Base-by-base conservation (phyloP, 2,329 filamentous ascomycete genomes). In the Alternaria postmessia region DNA sequence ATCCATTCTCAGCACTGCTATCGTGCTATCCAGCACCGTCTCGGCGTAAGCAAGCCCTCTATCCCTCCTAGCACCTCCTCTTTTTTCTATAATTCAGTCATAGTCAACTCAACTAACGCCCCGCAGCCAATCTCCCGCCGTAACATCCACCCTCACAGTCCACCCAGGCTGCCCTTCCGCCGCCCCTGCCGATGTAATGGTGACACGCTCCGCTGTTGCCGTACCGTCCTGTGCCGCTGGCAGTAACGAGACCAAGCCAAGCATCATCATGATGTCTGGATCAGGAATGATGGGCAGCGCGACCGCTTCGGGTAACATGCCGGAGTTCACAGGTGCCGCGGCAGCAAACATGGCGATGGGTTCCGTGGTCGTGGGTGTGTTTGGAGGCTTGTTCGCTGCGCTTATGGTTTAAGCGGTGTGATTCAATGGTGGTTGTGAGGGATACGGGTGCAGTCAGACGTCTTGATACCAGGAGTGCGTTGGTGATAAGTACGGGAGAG, bases 191-290 rank as follows among this genome's bases (percentile, higher is more conserved):
- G 63, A 70, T 39, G 65, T 66, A 3, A 59, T 63, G 7, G 68
- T 70, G 8, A 70, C 65, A 4, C 61, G 66, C 36, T 68, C 68
- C 11, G 49, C 54, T 14, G 65, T 63, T 3, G 44, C 53, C 0
- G 62, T 65, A 2, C 67, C 66, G 1, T 54, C 56, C 16, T 72
- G 69, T 39, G 64, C 49, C 9, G 67, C 61, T 0, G 66, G 63
- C 5, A 61, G 59, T 1, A 69, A 72, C 51, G 56, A 41, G 4
- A 72, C 69, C 0, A 70, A 69, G 58, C 63, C 67, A 1, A 46
- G 49, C 3, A 63, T 71, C 7, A 36, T 71, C 46, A 63, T 48
- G 26, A 62, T 67, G 57, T 51, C 64, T 6, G 62, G 64, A 7
- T 54, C 57, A 24, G 63, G 57, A 14, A 56, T 59, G 51, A 55